A percentile compares a stretch with the other conserved stretches of the same genome.
Evolutionary conservation across 2,329 filamentous ascomycete genomes (phyloP).

Genomic region (Penicillium sumatraense): DNA sequence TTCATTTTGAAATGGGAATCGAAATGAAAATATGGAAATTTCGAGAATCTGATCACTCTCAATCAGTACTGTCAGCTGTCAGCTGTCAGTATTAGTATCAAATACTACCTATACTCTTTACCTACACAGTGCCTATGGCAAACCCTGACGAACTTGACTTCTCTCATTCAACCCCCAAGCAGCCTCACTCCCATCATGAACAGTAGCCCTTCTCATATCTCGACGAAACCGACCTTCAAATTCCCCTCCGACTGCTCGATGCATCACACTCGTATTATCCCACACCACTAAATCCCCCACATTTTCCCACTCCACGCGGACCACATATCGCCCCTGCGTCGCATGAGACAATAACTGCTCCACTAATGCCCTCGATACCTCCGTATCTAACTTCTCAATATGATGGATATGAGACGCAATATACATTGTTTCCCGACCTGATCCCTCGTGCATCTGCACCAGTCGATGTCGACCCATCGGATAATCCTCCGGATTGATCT

Average conservation of each 20-base stretch:
- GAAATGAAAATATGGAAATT: too few relatives aligned
- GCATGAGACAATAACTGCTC: slow-evolving; percentile 49
- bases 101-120: background rate
- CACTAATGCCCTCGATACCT: slow-evolving; percentile 42
- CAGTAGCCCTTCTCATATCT: slow-evolving; percentile 62
- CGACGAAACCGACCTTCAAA: slow-evolving; percentile 55
- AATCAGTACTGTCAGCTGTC: too few relatives aligned
- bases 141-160: slow-evolving; percentile 32
- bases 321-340: slow-evolving; percentile 53
- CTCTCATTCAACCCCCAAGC: slow-evolving; percentile 52
- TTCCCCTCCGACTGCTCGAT: slow-evolving; percentile 55
- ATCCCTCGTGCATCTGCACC: slow-evolving; percentile 57
- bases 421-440: slow-evolving; percentile 58
- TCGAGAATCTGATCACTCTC: too few relatives aligned
- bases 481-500: slow-evolving; percentile 47
- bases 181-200: slow-evolving; percentile 52
- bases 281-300: slow-evolving; percentile 60
- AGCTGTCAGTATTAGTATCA: too few relatives aligned
- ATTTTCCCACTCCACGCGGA: slow-evolving; percentile 55
- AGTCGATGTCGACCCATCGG: slow-evolving; percentile 54
- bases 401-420: slow-evolving; percentile 60
- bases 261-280: slow-evolving; percentile 64
- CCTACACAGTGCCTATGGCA: too few relatives aligned
- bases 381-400: slow-evolving; percentile 49
- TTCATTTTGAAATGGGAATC: too few relatives aligned